Conservation (phyloP, 2,329 filamentous ascomycete species). For the Neurospora sp. region DNA sequence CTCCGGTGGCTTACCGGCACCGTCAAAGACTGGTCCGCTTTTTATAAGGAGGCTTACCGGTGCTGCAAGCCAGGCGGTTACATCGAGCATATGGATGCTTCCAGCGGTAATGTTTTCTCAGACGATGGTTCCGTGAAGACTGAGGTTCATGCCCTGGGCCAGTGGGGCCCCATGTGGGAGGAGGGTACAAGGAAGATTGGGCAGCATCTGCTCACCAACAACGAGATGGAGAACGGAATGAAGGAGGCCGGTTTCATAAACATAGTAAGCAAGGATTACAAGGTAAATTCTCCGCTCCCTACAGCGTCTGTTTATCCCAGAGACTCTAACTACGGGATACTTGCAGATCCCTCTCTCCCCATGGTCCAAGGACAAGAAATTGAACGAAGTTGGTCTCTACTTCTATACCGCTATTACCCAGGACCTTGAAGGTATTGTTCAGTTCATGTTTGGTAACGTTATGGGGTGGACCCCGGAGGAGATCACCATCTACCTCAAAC, state of each 20-base stretch:
- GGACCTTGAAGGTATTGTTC: conserved; percentile 12
- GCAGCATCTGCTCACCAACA: conserved; percentile 5
- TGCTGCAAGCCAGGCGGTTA: conserved; percentile 44
- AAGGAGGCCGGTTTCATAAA: conserved; percentile 20
- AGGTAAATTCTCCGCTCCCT: not conserved
- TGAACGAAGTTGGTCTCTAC: conserved; percentile 19
- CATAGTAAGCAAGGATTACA: not conserved
- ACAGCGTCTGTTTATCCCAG: not conserved
- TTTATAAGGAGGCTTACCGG: conserved; percentile 37
- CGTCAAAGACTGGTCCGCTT: conserved; percentile 40
- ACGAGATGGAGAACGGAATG: conserved; percentile 27
- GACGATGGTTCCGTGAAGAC: conserved; percentile 39
- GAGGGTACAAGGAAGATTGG: conserved; percentile 10
- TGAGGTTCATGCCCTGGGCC: conserved; percentile 23
- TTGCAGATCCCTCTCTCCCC: conserved; percentile 19
- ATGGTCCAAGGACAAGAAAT: conserved; percentile 25
- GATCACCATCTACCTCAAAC: conserved; percentile 8
- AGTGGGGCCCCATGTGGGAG: conserved; percentile 26
- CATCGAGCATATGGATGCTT: conserved; percentile 12
- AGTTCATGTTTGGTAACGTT: conserved; percentile 9
- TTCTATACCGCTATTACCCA: conserved; percentile 1
- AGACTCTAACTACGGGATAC: conserved; percentile 1
- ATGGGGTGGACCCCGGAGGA: conserved; percentile 12
- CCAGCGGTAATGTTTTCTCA: conserved; percentile 18
- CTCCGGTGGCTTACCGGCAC: conserved; percentile 43